Evolutionary conservation across 2,329 filamentous ascomycete species (phyloP), one percentile per base, ranked within the genome.

Genomic region (Colletotrichum horii): DNA sequence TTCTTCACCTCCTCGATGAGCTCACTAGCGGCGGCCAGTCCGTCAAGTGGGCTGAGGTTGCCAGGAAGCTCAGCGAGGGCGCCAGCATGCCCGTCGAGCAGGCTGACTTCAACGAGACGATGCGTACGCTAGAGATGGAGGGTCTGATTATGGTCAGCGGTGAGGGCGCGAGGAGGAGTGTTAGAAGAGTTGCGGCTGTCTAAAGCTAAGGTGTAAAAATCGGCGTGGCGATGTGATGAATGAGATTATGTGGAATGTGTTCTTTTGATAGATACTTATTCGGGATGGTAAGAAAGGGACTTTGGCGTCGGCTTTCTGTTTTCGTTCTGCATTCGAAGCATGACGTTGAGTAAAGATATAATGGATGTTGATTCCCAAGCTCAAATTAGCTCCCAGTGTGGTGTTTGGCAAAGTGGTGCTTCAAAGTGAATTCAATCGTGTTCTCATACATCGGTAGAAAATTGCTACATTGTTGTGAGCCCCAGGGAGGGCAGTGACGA

Each of bases 51-150:
- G 89, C 88, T n/a, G 97, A 99, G 70, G 90, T 98, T 6, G 91
- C 92, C 75, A 93, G 93, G 80, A 91, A 89, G 78, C 84, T 99
- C 69, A 88, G 89, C 60, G 97, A 98, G 81, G 90, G 91, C 78
- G 92, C 91, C 64, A 93, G 92, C 80, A 88, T 94, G 74, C 89
- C 92, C 14, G 88, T 98, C 12, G 96, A 98, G 80, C 89, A 91
- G 52, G 86, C 89, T 12, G 96, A 98, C 83, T 97, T 99, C 83
- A 91, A 91, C 15, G 96, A 98, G 84, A 94, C 93, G 15, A 91
- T 98, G 83, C 89, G 94, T 78, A 88, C 90, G 14, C 86, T 98
- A 75, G 96, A 99, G 88, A 91, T 94, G 78, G 97, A 98, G 86
- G 97, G 96, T 1, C 87, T 91, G 36, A 89, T 98, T 73, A 94